Evolutionary conservation across 129 eudicot species (phyloP), one percentile per base, ranked within the genome.

Genomic region (Ambrosia trifida): DNA sequence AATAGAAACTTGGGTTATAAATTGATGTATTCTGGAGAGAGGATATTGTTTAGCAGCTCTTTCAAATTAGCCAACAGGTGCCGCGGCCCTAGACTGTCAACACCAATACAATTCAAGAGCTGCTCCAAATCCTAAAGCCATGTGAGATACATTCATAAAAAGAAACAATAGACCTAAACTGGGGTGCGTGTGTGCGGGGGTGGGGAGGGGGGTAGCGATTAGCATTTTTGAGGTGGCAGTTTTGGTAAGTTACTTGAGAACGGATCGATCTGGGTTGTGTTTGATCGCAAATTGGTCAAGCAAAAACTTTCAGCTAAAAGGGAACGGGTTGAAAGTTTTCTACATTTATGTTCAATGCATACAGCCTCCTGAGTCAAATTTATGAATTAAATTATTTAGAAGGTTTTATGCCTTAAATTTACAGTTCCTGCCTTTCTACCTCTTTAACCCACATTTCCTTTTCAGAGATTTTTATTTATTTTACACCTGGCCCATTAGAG

Each of bases 21-120:
- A 73, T 85, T 85, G 61, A 89, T 72, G 69, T 83, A 94, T 32
- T 90, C 93, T 60, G 85, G 81, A 44, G 93, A 90, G 70, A 94
- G 89, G 40, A 95, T 82, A 52, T 83, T 86, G 78, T 70, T 87
- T 31, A 84, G 76, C 41, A 95, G 96, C 86, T 85, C 94, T 83
- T 85, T 87, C 81, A 95, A 65, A 76, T 95, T 95, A 13, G 96
- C 97, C 83, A 95, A 53, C 31, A 95, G 87, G 72, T 95, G 97
- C 18, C 99, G 83, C 18, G 99, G 99, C 70, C 99, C 99, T 84
- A 95, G 77, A 80, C 99, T 95, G 63, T 83, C 81, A 63, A 78
- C 83, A 3, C 99, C 99, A 30, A 95, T 87, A 68, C 68, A 90
- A 81, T 88, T 95, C 89, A 95, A 70, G 2, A 90, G 94, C 87